These are phyloP conservation scores for Pythium rhizo-oryzae DNA, from an alignment of 352 stramenopile genomes.

Conservation along the genomic window DNA sequence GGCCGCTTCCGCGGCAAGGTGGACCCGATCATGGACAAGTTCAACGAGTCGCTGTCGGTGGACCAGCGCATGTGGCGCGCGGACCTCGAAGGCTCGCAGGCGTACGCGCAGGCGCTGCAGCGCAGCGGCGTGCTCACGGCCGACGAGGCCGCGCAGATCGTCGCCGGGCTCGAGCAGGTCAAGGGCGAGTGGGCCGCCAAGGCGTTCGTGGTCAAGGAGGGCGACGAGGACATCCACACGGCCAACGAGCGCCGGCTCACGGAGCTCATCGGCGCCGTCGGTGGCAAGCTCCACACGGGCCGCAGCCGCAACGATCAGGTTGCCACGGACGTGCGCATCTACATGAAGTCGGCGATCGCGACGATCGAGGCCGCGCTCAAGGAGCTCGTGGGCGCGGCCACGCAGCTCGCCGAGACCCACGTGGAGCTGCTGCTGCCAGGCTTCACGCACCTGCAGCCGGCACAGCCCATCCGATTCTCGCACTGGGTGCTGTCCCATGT, in stretches of 20 bases:
- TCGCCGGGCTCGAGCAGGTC: conserved; percentile 87
- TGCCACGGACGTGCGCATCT: conserved; percentile 97
- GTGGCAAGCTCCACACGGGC: conserved; percentile 97
- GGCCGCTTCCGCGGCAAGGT: conserved; percentile 95
- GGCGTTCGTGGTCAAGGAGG: conserved; percentile 88
- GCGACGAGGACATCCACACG: conserved; percentile 99
- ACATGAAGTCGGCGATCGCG: conserved; percentile 84
- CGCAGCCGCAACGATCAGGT: conserved; percentile 98
- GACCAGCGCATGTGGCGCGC: conserved; percentile 98
- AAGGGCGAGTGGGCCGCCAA: conserved; percentile 86
- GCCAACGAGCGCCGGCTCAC: conserved; percentile 98
- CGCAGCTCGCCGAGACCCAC: conserved; percentile 88
- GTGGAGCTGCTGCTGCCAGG: conserved; percentile 98
- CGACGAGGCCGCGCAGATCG: conserved; percentile 86
- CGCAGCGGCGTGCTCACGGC: conserved; percentile 94
- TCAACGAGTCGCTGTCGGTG: conserved; percentile 98
- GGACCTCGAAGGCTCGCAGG: conserved; percentile 96
- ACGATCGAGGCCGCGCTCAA: conserved; percentile 76
- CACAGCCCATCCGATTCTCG: conserved; percentile 98
- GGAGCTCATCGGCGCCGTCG: conserved; percentile 96
- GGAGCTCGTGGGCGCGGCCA: conserved; percentile 91
- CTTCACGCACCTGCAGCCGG: conserved; percentile 99
- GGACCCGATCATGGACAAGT: conserved; percentile 98
- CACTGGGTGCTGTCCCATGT: conserved; percentile 98
- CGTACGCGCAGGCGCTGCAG: conserved; percentile 92